Evolutionary conservation across 1,284 basidiomycete species (phyloP).

Genomic region (Ganoderma sinense): DNA sequence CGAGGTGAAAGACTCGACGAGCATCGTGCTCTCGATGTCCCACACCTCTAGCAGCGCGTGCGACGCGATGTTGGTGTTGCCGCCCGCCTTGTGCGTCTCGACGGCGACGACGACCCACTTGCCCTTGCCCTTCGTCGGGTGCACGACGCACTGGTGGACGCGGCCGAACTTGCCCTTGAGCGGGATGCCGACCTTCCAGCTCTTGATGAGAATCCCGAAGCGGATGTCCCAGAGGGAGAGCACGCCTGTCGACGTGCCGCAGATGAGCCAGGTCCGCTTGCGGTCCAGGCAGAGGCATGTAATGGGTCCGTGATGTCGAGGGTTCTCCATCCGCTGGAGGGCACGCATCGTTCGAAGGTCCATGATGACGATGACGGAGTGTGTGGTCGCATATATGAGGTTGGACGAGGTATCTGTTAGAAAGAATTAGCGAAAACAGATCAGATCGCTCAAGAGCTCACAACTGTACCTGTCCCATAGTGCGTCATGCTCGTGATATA

Average conservation of each 20-base stretch:
- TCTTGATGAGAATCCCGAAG: constrained; percentile 89
- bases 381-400: constrained; percentile 86
- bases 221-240: constrained; percentile 94
- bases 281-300: constrained; percentile 86
- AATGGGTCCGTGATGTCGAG: constrained; percentile 87
- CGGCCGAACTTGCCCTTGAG: constrained; percentile 58
- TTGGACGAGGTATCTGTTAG: constrained; percentile 70
- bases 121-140: constrained; percentile 87
- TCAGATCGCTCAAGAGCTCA: constrained; percentile 22
- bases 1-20: constrained; percentile 76
- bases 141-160: constrained; percentile 78
- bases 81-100: constrained; percentile 45
- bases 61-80: constrained; percentile 39
- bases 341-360: constrained; percentile 89
- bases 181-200: constrained; percentile 82
- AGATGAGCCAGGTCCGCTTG: constrained; percentile 86
- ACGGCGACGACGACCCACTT: constrained; percentile 90
- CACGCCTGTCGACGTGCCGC: constrained; percentile 86
- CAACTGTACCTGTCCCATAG: constrained; percentile 68
- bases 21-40: constrained; percentile 75
- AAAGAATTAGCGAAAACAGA: not conserved
- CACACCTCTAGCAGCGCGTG: constrained; percentile 75
- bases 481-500: constrained; percentile 83
- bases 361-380: constrained; percentile 79
- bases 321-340: constrained; percentile 81